Percentiles rank a stretch among this genome's conserved stretches.
phyloP scores from a whole-genome alignment of 2,329 filamentous ascomycete species.

The Botrytis elliptica region DNA sequence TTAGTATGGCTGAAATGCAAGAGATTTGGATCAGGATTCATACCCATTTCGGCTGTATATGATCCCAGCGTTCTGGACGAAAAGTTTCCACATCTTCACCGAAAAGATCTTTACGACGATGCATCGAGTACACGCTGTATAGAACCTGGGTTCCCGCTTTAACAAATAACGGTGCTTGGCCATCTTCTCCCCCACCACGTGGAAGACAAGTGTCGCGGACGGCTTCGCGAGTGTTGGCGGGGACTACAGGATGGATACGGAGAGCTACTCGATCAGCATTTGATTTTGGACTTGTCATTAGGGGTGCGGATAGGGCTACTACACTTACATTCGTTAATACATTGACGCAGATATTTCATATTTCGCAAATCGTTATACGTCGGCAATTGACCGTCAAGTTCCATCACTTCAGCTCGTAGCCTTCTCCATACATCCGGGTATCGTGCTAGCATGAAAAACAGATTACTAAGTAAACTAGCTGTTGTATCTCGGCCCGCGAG shows the following conservation, averaged over 20 bases:
- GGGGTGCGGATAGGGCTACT: neutral
- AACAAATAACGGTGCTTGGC: conserved; percentile 34
- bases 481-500: conserved; percentile 46
- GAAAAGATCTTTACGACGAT: conserved; percentile 42
- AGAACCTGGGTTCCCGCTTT: conserved; percentile 26
- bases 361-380: conserved; percentile 50
- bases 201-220: conserved; percentile 33
- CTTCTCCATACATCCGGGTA: conserved; percentile 37
- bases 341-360: conserved; percentile 54
- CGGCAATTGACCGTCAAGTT: conserved; percentile 41
- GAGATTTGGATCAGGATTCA: too few relatives aligned
- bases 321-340: conserved; percentile 54
- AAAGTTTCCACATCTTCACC: conserved; percentile 43
- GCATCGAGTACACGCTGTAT: conserved; percentile 38
- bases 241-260: conserved; percentile 42
- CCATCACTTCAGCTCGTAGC: conserved; percentile 34
- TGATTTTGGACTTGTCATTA: neutral
- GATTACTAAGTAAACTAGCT: conserved; percentile 41
- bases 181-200: conserved; percentile 36
- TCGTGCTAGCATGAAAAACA: conserved; percentile 34
- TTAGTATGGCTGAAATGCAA: neutral
- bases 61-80: conserved; percentile 44
- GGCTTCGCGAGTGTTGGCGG: conserved; percentile 32
- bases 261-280: conserved; percentile 28
- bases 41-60: conserved; percentile 16